Conservation (phyloP, 139 green algal genomes). For the Penium margaritaceum region DNA sequence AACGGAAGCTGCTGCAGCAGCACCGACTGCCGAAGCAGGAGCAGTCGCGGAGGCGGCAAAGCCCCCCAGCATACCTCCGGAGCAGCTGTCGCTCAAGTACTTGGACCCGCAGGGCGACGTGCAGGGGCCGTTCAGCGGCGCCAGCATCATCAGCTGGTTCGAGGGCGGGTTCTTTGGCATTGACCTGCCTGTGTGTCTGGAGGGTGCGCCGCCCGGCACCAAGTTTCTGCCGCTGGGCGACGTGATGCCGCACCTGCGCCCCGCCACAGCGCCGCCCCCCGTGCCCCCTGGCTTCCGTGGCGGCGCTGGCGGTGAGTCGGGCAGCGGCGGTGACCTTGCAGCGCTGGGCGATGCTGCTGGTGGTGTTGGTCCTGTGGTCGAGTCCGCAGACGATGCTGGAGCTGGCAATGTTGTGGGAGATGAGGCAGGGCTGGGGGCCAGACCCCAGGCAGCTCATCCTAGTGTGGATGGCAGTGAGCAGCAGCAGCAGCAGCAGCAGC, state of each 20-base stretch:
- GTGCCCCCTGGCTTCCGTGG: conserved; percentile 41
- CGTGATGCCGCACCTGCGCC: conserved; percentile 43
- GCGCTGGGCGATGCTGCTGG: neutral
- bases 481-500: conserved; percentile 27
- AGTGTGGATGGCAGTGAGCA: too few species aligned
- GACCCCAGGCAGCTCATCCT: too few species aligned
- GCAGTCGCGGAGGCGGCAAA: too few species aligned
- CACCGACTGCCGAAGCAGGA: too few species aligned
- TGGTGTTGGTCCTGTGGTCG: neutral
- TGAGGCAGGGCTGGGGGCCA: too few species aligned
- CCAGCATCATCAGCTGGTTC: conserved; percentile 76
- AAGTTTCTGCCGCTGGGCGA: conserved; percentile 28
- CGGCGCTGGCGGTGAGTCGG: neutral
- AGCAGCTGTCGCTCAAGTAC: conserved; percentile 58
- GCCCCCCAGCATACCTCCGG: neutral
- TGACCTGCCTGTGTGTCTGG: conserved; percentile 57
- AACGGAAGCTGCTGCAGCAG: too few species aligned
- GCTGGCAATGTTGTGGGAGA: too few species aligned
- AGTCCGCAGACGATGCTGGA: neutral
- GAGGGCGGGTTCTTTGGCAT: conserved; percentile 67
- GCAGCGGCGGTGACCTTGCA: too few species aligned
- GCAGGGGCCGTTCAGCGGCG: conserved; percentile 69
- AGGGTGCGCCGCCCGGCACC: conserved; percentile 1
- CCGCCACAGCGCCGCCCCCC: conserved; percentile 5
- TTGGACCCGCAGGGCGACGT: conserved; percentile 59